Base-by-base conservation (phyloP, 768 basidiomycete genomes). In the Leccinellum rugosiceps region DNA sequence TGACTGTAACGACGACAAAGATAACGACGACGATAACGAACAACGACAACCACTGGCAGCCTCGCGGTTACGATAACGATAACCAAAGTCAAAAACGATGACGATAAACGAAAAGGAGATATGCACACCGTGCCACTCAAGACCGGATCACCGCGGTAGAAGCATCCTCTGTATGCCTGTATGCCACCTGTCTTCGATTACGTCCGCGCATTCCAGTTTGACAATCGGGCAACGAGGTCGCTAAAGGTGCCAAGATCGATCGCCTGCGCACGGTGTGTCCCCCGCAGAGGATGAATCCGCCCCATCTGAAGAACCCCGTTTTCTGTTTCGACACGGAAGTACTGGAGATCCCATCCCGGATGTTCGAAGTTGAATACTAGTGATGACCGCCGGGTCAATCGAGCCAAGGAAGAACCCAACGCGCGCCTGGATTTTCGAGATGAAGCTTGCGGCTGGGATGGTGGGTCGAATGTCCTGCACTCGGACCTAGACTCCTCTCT, bases 71-170 rank as follows among this genome's bases (percentile, higher is more conserved):
- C 32, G 32, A 32, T 32, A 35, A 35, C 34, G 15, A 35, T 35
- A 35, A 32, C 15, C 34, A 34, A n/a, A n/a, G n/a, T n/a, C n/a
- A n/a, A 34, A 5, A 15, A 34, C 32, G 32, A 34, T 34, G n/a
- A 38, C 35, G 35, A 38, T 38, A n/a, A 41, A 19, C 38, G 35
- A 38, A 38, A 9, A 6, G 23, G 9, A 14, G 8, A 8, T 6
- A 17, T 5, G 2, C 25, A 30, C 48, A 80, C 85, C 85, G n/a
- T 41, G n/a, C n/a, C 38, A n/a, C 89, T 89, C 34, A 88, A 72
- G 25, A 89, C 87, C 3, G 83, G 82, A 1, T 87, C 87, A 41
- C 85, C 85, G 32, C 87, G 80, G 69, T 88, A 90, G 71, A 92
- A 90, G 32, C 87, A 74, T n/a, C 78, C 80, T 28, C 85, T 74